Base-by-base conservation (phyloP, 169 alveolate genomes). In the Plasmodium blacklocki region DNA sequence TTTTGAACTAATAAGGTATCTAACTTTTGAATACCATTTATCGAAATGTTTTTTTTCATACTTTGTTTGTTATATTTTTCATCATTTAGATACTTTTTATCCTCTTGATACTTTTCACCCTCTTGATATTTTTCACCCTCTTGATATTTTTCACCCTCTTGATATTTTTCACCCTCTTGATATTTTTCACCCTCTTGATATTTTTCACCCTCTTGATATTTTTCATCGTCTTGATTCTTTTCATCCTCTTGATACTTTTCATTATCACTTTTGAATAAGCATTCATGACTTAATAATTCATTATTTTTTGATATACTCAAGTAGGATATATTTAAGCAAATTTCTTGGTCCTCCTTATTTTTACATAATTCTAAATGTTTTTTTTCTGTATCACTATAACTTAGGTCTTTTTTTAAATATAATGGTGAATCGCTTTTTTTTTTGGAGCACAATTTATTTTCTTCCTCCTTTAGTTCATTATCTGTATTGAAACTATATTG, bases 331-430 rank as follows among this genome's bases (percentile, higher is more conserved):
- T 39, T 5, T 39, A 39, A 39, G 47, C 9, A 39, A 39, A 9
- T 0, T 39, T 39, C 47, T 39, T 39, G 47, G 8, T 59, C 19
- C 4, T 39, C 39, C 0, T 21, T 74, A 43, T 32, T 15, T n/a
- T 39, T 18, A n/a, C 9, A 45, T 14, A 39, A 21, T 12, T 21
- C 21, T 18, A 32, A 15, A 23, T 8, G 4, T 29, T 59, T 58
- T 60, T 60, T 63, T 60, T 74, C 73, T n/a, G 43, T 64, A 74
- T 74, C 73, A 74, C 74, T 58, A 47, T 29, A 58, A n/a, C 50
- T 60, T n/a, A 59, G 8, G 19, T 74, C 49, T 29, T 43, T 19
- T 43, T 58, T 76, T n/a, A 63, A 21, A 14, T 39, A 5, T 39
- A 50, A 74, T 21, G 50, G 45, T 23, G 45, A 66, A 21, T 64